These are phyloP conservation scores for Aspergillus egyptiacus DNA, from an alignment of 495 filamentous ascomycete species.

Conservation along the genomic window DNA sequence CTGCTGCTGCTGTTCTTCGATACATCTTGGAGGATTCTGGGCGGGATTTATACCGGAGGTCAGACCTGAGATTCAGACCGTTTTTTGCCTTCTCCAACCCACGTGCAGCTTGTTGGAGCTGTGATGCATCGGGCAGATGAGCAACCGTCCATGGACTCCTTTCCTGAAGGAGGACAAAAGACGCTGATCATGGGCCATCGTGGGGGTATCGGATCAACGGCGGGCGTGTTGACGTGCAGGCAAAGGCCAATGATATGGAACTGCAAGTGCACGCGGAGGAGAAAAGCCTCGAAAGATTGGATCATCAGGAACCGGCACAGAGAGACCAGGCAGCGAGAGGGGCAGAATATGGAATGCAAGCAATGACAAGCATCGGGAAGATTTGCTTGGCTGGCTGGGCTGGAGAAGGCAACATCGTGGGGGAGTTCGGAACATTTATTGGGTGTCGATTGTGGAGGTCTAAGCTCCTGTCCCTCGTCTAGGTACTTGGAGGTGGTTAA, in stretches of 20 bases:
- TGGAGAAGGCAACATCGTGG: not conserved
- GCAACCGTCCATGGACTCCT: too few species aligned
- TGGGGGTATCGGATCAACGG: not conserved
- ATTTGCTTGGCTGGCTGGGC: not conserved
- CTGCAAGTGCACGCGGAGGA: slow-evolving; percentile 3
- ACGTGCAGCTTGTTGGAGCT: slow-evolving; percentile 2
- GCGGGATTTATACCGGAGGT: not conserved
- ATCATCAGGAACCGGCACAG: too few species aligned
- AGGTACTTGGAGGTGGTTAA: too few species aligned
- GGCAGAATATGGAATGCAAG: too few species aligned
- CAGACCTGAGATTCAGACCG: not conserved
- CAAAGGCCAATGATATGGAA: slow-evolving; percentile 1
- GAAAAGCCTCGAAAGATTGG: not conserved
- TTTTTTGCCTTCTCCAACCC: slow-evolving; percentile 2
- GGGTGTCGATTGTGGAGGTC: too few species aligned
- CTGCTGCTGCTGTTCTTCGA: too few species aligned
- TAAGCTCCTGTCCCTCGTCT: too few species aligned
- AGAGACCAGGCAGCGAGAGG: too few species aligned
- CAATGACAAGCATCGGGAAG: not conserved
- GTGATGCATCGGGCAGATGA: not conserved
- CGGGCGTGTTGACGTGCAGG: too few species aligned
- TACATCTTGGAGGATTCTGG: too few species aligned
- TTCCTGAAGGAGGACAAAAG: not conserved
- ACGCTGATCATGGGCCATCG: slow-evolving; percentile 1
- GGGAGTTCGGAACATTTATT: too few species aligned